These are phyloP conservation scores for Antrodiella citrinella DNA, from an alignment of 768 basidiomycete species.

Conservation along the genomic window DNA sequence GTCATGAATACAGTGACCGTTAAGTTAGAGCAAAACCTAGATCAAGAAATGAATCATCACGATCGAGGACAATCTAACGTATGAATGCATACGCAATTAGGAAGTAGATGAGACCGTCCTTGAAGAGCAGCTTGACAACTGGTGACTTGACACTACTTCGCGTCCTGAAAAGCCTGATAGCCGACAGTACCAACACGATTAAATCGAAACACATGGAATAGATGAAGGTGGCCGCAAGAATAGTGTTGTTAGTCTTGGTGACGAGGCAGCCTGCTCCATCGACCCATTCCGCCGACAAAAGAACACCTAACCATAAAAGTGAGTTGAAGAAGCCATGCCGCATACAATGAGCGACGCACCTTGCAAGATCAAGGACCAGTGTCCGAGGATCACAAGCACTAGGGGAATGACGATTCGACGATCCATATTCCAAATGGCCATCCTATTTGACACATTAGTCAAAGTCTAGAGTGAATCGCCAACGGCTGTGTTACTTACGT, in stretches of 20 bases:
- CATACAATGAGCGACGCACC: constrained; percentile 23
- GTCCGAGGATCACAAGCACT: constrained; percentile 49
- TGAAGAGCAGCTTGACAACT: constrained; percentile 59
- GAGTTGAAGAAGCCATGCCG: neutral
- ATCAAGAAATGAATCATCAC: neutral
- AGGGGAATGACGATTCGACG: constrained; percentile 42
- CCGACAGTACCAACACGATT: constrained; percentile 48
- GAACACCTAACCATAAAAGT: constrained; percentile 30
- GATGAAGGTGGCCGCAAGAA: constrained; percentile 64
- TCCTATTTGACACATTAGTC: constrained; percentile 20
- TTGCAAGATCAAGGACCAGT: constrained; percentile 64
- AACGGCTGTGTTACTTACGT: constrained; percentile 22
- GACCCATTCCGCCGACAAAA: constrained; percentile 48
- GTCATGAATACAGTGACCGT: constrained; percentile 50
- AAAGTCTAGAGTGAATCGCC: neutral
- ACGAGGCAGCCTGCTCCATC: constrained; percentile 46
- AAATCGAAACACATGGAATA: constrained; percentile 75
- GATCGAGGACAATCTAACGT: neutral
- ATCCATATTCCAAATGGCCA: constrained; percentile 60
- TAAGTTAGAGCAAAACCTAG: constrained; percentile 37
- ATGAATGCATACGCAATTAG: constrained; percentile 38
- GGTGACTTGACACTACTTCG: constrained; percentile 25
- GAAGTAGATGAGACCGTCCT: constrained; percentile 69
- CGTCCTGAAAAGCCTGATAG: constrained; percentile 46
- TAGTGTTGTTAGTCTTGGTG: constrained; percentile 47